Evolutionary conservation across 805 yeast genomes (phyloP).

Genomic region (Candida orba): DNA sequence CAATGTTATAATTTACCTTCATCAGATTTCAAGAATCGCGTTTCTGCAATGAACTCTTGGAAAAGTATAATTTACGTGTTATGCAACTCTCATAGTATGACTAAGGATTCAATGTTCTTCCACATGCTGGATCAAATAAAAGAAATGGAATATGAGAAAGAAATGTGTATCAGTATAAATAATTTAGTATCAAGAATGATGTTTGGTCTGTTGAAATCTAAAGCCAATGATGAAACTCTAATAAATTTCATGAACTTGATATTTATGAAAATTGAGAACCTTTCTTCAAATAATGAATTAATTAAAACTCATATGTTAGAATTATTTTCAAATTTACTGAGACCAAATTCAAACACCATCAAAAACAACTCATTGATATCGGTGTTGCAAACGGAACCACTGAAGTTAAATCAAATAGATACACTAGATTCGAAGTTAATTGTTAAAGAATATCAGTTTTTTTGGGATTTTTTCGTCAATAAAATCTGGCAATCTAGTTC

Average conservation of each 20-base stretch:
- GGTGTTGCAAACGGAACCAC: constrained; percentile 7
- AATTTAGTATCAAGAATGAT: not conserved
- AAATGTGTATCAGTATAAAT: not conserved
- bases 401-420: constrained; percentile 1
- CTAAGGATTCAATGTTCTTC: not conserved
- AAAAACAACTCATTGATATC: not conserved
- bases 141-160: not conserved
- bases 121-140: not conserved
- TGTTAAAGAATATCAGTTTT: not conserved
- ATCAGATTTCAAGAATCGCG: not conserved
- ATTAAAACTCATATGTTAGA: not conserved
- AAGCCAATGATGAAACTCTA: no score
- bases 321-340: not conserved
- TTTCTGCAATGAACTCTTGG: constrained; percentile 5
- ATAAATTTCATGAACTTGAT: no score
- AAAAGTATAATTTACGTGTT: constrained; percentile 3
- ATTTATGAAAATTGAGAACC: no score
- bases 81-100: not conserved
- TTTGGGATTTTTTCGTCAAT: not conserved
- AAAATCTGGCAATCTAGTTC: constrained; percentile 1
- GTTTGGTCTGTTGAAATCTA: not conserved
- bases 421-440: not conserved
- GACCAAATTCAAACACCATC: not conserved
- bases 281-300: not conserved
- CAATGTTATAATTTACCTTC: not conserved